These are phyloP conservation scores for Amphicarpaea edgeworthii DNA, from an alignment of 306 rosid species.

Conservation along the genomic window DNA sequence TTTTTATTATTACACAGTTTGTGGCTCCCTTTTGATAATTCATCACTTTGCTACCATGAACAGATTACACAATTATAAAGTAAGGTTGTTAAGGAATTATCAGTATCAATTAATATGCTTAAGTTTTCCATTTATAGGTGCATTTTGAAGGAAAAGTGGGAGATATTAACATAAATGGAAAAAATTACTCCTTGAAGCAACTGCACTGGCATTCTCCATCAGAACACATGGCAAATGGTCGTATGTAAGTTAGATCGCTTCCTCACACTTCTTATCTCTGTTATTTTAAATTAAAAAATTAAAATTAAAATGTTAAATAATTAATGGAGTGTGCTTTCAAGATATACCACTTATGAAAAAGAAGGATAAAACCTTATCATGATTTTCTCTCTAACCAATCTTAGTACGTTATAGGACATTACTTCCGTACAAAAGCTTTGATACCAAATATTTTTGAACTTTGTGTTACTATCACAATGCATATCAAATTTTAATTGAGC, in stretches of 20 bases:
- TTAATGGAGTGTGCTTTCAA: background rate
- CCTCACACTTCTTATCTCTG: background rate
- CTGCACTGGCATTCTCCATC: slow-evolving; percentile 93
- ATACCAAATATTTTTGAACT: background rate
- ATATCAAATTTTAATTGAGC: background rate
- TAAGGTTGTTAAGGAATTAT: slow-evolving; percentile 1
- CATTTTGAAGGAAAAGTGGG: slow-evolving; percentile 63
- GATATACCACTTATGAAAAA: background rate
- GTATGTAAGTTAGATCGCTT: slow-evolving; percentile 55
- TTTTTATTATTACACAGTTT: background rate
- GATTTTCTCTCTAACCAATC: background rate
- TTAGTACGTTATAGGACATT: background rate
- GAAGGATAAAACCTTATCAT: background rate
- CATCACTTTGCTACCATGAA: background rate
- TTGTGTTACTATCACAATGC: background rate
- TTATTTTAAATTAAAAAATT: background rate
- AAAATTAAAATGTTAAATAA: background rate
- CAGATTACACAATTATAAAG: background rate
- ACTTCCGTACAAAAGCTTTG: background rate
- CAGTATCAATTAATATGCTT: background rate
- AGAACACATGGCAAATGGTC: slow-evolving; percentile 71
- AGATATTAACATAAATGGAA: slow-evolving; percentile 59
- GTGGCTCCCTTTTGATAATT: slow-evolving; percentile 7
- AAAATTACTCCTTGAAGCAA: slow-evolving; percentile 65
- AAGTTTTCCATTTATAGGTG: slow-evolving; percentile 54